phyloP scores from a whole-genome alignment of 805 yeast genomes.

The Metschnikowia chrysomelidarum region DNA sequence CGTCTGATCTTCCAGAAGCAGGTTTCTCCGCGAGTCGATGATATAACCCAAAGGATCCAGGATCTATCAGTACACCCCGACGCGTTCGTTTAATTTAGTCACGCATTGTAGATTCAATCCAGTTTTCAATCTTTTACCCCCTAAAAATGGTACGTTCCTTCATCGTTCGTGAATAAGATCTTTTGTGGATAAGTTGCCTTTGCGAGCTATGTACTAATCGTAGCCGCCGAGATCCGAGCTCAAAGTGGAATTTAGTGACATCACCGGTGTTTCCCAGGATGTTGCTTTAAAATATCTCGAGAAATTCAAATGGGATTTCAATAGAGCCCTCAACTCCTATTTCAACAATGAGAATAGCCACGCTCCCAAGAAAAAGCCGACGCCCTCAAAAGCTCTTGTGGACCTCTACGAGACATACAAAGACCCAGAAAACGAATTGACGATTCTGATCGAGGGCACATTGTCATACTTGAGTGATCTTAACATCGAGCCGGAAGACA shows the following conservation, averaged over 20 bases:
- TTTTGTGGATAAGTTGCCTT: constrained; percentile 10
- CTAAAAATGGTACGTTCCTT: no score
- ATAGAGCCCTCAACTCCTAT: constrained; percentile 32
- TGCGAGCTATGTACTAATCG: constrained; percentile 12
- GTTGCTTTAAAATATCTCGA: constrained; percentile 39
- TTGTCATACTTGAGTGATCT: constrained; percentile 64
- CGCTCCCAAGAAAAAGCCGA: neutral
- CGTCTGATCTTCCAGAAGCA: no score
- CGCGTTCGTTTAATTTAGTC: no score
- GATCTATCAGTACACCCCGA: no score
- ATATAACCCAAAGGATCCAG: no score
- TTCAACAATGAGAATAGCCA: constrained; percentile 17
- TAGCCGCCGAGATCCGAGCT: constrained; percentile 15
- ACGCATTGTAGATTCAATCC: no score
- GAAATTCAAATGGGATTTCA: constrained; percentile 27
- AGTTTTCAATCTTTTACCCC: no score
- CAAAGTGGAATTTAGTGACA: constrained; percentile 36
- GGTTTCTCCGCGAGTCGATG: no score
- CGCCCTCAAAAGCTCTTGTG: constrained; percentile 18
- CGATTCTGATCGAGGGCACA: constrained; percentile 79
- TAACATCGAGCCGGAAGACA: constrained; percentile 71
- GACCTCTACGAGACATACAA: constrained; percentile 34
- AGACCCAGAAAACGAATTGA: constrained; percentile 28
- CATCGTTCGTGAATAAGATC: no score
- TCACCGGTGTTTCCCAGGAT: constrained; percentile 37